These are phyloP conservation scores for Phialocephala subalpina DNA, from an alignment of 2,329 filamentous ascomycete species.

Conservation along the genomic window DNA sequence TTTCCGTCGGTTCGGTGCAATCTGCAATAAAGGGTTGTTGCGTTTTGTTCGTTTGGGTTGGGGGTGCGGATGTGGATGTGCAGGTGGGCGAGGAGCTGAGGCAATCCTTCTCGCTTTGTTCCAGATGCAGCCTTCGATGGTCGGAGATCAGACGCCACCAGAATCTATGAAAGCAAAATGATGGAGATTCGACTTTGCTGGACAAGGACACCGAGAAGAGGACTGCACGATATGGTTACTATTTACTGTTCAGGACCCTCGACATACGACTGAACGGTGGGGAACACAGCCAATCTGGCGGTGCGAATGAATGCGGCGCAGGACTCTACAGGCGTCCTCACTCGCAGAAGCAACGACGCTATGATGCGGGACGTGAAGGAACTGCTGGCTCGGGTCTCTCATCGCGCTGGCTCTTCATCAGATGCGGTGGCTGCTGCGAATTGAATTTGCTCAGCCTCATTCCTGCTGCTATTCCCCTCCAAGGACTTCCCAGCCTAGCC, in stretches of 20 bases:
- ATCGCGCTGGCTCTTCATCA: background rate
- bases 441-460: constrained; percentile 22
- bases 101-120: constrained; percentile 25
- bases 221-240: constrained; percentile 1
- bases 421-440: background rate
- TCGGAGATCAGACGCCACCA: constrained; percentile 10
- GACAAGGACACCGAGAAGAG: constrained; percentile 3
- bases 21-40: constrained; percentile 11
- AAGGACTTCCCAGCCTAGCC: constrained; percentile 6
- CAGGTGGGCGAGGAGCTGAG: background rate
- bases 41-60: background rate
- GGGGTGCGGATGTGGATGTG: background rate
- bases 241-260: background rate
- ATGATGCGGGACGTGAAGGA: background rate
- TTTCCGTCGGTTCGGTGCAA: background rate
- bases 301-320: background rate
- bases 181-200: constrained; percentile 6
- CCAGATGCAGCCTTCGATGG: constrained; percentile 17
- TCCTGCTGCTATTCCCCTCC: background rate
- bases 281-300: background rate
- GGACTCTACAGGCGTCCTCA: constrained; percentile 2
- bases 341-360: constrained; percentile 6
- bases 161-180: constrained; percentile 3
- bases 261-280: background rate
- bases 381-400: background rate